A percentile compares a stretch with the other conserved stretches of the same genome.
These are phyloP conservation scores for Pulveroboletus sp. DNA, from an alignment of 768 basidiomycete species.

Conservation along the genomic window DNA sequence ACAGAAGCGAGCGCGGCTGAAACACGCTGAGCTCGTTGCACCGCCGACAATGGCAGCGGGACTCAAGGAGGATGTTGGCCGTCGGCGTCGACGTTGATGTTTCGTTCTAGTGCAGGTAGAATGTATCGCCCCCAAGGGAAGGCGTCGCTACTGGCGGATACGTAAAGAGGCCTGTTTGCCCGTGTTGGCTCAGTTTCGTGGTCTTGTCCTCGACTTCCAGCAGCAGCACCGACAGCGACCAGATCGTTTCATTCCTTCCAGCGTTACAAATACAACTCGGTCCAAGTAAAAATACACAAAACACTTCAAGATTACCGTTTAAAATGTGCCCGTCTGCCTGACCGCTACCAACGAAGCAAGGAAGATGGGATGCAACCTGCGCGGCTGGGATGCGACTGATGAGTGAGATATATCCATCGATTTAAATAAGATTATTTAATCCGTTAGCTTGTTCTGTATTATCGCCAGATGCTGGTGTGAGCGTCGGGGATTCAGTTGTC, in stretches of 20 bases:
- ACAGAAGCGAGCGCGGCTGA: not conserved
- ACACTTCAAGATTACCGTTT: constrained; percentile 1
- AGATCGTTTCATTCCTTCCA: not conserved
- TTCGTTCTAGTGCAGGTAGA: not conserved
- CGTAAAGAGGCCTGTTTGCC: constrained; percentile 16
- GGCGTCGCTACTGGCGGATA: not conserved
- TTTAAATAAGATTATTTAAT: constrained; percentile 16
- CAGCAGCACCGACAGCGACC: not conserved
- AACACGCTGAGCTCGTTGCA: constrained; percentile 5
- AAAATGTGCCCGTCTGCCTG: constrained; percentile 3
- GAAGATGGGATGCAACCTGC: constrained; percentile 2
- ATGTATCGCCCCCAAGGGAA: not conserved
- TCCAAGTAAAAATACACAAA: constrained; percentile 21
- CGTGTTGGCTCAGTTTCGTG: constrained; percentile 16
- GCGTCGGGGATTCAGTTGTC: not conserved
- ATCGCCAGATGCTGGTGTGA: not conserved
- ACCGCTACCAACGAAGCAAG: constrained; percentile 12
- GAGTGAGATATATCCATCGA: constrained; percentile 14
- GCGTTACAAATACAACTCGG: constrained; percentile 21
- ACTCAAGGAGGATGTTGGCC: not conserved
- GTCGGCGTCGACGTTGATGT: constrained; percentile 10
- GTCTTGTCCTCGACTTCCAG: not conserved
- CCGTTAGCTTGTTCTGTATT: constrained; percentile 5
- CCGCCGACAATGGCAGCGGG: constrained; percentile 1
- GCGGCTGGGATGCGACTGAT: constrained; percentile 12